Evolutionary conservation across 2,329 filamentous ascomycete genomes (phyloP).

Genomic region (Ophiostoma angusticollis): DNA sequence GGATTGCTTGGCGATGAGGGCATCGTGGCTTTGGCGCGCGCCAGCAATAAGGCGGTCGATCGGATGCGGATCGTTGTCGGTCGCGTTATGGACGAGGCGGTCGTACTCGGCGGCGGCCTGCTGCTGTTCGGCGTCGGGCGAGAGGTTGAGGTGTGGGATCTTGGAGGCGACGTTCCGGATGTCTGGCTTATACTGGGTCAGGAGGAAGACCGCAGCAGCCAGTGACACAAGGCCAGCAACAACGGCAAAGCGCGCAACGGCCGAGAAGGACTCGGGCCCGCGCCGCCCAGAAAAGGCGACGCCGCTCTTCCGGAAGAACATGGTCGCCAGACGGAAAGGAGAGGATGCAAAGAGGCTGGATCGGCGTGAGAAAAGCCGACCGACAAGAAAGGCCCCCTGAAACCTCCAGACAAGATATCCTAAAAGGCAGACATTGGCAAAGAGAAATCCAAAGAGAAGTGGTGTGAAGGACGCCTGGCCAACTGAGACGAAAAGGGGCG

Average conservation of each 20-base stretch:
- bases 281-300: slow-evolving; percentile 4
- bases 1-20: slow-evolving; percentile 27
- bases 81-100: neutral
- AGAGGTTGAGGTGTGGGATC: slow-evolving; percentile 4
- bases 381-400: too few relatives aligned
- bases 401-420: too few relatives aligned
- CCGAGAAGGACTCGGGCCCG: slow-evolving; percentile 7
- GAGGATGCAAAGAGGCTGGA: too few relatives aligned
- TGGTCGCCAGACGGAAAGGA: too few relatives aligned
- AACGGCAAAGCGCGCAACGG: slow-evolving; percentile 11
- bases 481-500: too few relatives aligned
- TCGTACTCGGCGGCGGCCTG: slow-evolving; percentile 5
- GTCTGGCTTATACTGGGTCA: slow-evolving; percentile 7
- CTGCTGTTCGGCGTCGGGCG: slow-evolving; percentile 5
- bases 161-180: slow-evolving; percentile 2
- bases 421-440: too few relatives aligned
- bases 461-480: too few relatives aligned
- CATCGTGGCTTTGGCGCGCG: slow-evolving; percentile 26
- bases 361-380: too few relatives aligned
- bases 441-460: too few relatives aligned
- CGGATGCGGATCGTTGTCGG: slow-evolving; percentile 22
- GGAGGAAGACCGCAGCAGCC: slow-evolving; percentile 6
- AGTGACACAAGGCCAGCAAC: slow-evolving; percentile 9
- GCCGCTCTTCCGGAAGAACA: slow-evolving; percentile 8
- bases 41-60: slow-evolving; percentile 32